Evolutionary conservation across 306 rosid genomes (phyloP), one percentile per base, ranked within the genome.

Genomic region (Inga oerstediana): DNA sequence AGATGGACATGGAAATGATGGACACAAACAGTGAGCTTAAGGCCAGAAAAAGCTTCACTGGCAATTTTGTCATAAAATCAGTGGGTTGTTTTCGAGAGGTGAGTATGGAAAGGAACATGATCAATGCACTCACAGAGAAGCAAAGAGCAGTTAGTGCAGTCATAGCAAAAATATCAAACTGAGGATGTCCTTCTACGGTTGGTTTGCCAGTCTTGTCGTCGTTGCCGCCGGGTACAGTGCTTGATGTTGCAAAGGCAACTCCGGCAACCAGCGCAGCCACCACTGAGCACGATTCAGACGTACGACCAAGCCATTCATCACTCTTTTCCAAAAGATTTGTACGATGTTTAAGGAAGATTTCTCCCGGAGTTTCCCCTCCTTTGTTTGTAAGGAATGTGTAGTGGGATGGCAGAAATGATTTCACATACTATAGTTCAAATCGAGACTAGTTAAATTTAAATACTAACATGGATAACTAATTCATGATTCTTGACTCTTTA

Each of bases 261-360:
- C 68, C 37, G 37, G 68, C 68, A 27, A 62, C 68, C 35, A 24
- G 37, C 7, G 68, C 16, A 4, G 68, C 68, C 68, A 62, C 68
- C 8, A 89, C 49, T 0, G 89, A 90, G 85, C 92, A 90, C 1
- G 94, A 86, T 20, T 85, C 83, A 0, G 92, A 79, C 32, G 87
- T 84, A 51, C 9, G 82, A 15, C 34, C 80, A 1, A 89, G 89
- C 97, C 94, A 92, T 0, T 66, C 59, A 2, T 80, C 79, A 0
- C 92, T 90, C 0, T 16, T 51, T 30, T 56, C 43, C 16, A 86
- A 37, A 0, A 87, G 88, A 0, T 61, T 20, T 10, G 5, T 2
- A 79, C 89, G 94, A 27, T 86, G 71, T 15, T 78, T 39, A 9
- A 66, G 49, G 89, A 92, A 90, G 46, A 90, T 8, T 0, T 89